Evolutionary conservation across 768 basidiomycete genomes (phyloP).

Genomic region (Fomitopsis pulvina): DNA sequence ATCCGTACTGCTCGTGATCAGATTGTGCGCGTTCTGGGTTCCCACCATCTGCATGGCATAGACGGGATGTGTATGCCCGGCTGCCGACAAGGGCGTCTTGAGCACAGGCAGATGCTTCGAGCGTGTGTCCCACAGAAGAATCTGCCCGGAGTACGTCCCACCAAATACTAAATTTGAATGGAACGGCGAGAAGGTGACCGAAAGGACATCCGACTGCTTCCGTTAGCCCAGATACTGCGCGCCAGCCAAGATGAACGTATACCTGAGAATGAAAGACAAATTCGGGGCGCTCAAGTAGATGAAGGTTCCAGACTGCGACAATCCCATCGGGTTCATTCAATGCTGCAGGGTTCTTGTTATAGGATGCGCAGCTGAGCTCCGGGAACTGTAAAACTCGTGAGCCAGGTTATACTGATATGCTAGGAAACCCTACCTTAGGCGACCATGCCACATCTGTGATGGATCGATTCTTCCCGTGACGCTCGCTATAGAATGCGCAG

Average conservation of each 20-base stretch:
- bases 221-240: constrained; percentile 10
- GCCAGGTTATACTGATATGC: neutral
- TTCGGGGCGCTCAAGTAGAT: constrained; percentile 91
- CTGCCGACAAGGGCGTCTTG: constrained; percentile 93
- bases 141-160: constrained; percentile 99
- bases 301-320: constrained; percentile 96
- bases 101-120: constrained; percentile 94
- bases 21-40: constrained; percentile 96
- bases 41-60: constrained; percentile 99
- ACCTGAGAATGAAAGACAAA: constrained; percentile 99
- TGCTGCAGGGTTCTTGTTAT: constrained; percentile 94
- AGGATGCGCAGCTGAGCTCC: constrained; percentile 91
- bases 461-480: constrained; percentile 87
- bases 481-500: constrained; percentile 91
- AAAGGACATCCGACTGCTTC: constrained; percentile 89
- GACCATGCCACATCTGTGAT: constrained; percentile 99
- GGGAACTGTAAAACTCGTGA: constrained; percentile 59
- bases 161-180: constrained; percentile 97
- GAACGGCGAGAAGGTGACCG: constrained; percentile 95
- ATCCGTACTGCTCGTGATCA: constrained; percentile 95
- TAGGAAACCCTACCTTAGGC: constrained; percentile 66
- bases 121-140: constrained; percentile 96
- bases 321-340: constrained; percentile 96
- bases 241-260: constrained; percentile 20
- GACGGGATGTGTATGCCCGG: constrained; percentile 97